These are phyloP conservation scores for Cunninghamia lanceolata DNA, from an alignment of 75 land plant species.

Conservation along the genomic window DNA sequence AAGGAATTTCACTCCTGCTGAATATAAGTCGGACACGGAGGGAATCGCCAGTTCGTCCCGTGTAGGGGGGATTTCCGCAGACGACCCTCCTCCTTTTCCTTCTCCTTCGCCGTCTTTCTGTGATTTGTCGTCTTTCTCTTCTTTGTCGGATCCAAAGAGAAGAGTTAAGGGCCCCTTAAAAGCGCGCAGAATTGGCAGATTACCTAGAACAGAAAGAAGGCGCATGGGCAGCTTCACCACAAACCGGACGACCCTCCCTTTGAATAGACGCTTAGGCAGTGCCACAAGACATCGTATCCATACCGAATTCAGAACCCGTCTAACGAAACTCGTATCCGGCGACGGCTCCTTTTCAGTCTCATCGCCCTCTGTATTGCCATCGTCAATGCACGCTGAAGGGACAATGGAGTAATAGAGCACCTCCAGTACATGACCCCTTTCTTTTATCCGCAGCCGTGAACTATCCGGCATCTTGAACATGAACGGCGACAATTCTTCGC, in stretches of 20 bases:
- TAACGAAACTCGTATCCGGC: background rate
- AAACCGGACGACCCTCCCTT: background rate
- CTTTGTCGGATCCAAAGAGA: background rate
- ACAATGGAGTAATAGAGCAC: no score
- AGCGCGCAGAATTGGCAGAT: background rate
- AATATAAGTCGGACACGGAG: background rate
- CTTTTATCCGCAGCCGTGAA: no score
- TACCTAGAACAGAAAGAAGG: background rate
- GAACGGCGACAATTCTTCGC: no score
- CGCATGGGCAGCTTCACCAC: background rate
- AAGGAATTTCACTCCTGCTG: background rate
- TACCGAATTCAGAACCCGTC: background rate
- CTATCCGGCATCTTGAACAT: no score
- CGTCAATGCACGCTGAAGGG: no score
- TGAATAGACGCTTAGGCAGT: background rate
- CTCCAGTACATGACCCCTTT: no score
- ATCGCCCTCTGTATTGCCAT: background rate
- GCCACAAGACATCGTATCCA: background rate
- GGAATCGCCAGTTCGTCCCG: background rate
- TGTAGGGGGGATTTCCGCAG: background rate
- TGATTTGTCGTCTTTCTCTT: no score
- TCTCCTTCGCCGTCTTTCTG: background rate
- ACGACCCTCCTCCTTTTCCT: background rate
- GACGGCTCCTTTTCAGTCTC: background rate
- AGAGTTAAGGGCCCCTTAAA: background rate